Percentiles rank a stretch among this genome's conserved stretches.
phyloP scores from a whole-genome alignment of 2,329 filamentous ascomycete genomes.

The Metarhizium robertsii region DNA sequence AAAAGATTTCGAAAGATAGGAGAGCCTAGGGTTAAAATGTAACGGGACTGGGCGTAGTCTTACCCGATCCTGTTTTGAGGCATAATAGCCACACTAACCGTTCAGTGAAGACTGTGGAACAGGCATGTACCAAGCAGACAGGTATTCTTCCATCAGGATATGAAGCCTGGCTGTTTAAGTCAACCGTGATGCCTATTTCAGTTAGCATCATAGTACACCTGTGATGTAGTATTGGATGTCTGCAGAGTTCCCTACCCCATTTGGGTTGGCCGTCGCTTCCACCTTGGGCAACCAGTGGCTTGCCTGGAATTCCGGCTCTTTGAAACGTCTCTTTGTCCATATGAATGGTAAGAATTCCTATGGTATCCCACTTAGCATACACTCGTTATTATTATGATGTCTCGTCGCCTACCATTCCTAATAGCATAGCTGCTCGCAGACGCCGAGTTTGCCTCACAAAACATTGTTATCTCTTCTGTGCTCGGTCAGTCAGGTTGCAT shows the following conservation, averaged over 20 bases:
- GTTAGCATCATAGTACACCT: not conserved
- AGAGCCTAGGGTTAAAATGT: not conserved
- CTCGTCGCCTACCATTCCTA: conserved; percentile 45
- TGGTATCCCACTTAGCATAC: not conserved
- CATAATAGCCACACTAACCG: conserved; percentile 71
- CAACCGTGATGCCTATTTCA: conserved; percentile 60
- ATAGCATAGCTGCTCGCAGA: conserved; percentile 67
- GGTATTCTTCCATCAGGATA: conserved; percentile 12
- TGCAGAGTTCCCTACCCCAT: not conserved
- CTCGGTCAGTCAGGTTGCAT: not conserved
- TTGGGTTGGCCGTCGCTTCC: not conserved
- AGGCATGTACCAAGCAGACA: conserved; percentile 54
- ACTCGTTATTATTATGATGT: not conserved
- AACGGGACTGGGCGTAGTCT: not conserved
- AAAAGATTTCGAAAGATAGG: not conserved
- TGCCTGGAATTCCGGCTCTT: conserved; percentile 68
- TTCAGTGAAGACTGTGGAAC: conserved; percentile 62
- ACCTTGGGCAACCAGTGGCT: conserved; percentile 48
- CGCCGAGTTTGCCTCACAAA: conserved; percentile 66
- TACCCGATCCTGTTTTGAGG: conserved; percentile 37
- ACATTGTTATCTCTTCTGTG: conserved; percentile 68
- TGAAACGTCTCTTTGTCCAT: conserved; percentile 78
- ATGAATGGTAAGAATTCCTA: conserved; percentile 64
- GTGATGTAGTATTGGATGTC: conserved; percentile 1
- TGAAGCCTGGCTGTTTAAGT: conserved; percentile 70